A percentile compares a stretch with the other conserved stretches of the same genome.
phyloP scores from a whole-genome alignment of 106 monocot genomes.

The Apostasia shenzhenica region DNA sequence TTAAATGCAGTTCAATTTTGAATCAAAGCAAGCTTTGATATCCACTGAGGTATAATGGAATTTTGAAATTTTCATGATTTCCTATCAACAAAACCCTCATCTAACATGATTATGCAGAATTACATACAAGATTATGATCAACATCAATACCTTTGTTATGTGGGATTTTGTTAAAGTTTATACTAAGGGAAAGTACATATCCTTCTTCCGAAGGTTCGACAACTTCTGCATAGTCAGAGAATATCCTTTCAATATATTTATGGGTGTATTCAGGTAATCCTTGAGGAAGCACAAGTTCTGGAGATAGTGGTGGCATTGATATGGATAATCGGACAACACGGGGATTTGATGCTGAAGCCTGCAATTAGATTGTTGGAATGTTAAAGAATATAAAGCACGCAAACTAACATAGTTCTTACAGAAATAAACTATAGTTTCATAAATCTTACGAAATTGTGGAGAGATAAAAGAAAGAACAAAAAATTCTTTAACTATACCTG shows the following conservation, averaged over 20 bases:
- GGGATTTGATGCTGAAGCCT: conserved; percentile 44
- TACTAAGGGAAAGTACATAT: conserved; percentile 51
- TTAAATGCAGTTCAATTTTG: too few relatives aligned
- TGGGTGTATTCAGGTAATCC: conserved; percentile 30
- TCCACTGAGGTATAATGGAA: neutral
- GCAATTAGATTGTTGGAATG: conserved; percentile 5
- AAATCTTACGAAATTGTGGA: too few relatives aligned
- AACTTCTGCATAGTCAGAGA: conserved; percentile 40
- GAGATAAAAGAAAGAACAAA: too few relatives aligned
- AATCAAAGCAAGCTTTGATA: neutral
- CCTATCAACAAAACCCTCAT: neutral
- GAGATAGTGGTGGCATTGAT: conserved; percentile 35
- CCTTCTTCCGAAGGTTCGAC: conserved; percentile 56
- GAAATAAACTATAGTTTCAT: too few relatives aligned
- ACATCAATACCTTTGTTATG: conserved; percentile 33
- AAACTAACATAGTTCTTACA: neutral
- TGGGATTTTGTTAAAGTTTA: conserved; percentile 40
- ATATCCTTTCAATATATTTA: conserved; percentile 31
- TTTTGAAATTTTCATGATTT: neutral
- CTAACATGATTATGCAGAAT: neutral
- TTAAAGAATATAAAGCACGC: neutral
- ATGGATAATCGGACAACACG: conserved; percentile 47
- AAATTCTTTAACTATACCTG: conserved; percentile 19
- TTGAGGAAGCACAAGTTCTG: conserved; percentile 18
- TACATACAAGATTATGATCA: neutral